Evolutionary conservation across 345 rosid genomes (phyloP), one percentile per base, ranked within the genome.

Genomic region (Eucalyptus regnans): DNA sequence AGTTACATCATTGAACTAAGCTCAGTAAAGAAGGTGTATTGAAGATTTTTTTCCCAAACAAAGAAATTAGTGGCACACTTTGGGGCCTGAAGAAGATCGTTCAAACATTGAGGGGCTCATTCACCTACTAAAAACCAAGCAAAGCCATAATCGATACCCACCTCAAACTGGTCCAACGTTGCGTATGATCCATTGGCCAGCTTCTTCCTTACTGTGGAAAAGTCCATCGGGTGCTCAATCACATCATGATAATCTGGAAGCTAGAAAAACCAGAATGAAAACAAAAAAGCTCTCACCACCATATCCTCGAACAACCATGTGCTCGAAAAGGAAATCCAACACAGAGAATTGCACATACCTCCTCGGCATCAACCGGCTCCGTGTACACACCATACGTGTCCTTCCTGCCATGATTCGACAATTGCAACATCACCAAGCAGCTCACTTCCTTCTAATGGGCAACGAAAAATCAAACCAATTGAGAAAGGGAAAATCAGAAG

Each of bases 341-440:
- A 41, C 15, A 80, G 83, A 43, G 76, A 90, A 88, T 48, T 87
- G 58, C 87, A 87, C 89, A 68, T 86, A 96, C 99, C 99, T 96
- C 99, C 89, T 96, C 98, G 46, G 96, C 96, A 93, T 97, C 98
- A 92, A 96, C 99, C 1, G 98, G 99, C 88, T 97, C 99, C 2
- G 99, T 95, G 92, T 95, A 97, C 25, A 97, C 99, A 50, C 99
- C 99, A 89, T 96, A 97, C 2, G 92, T 94, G 91, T 97, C 99
- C 92, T 96, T 97, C 99, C 99, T 97, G 95, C 94, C 90, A 91
- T 56, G 92, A 88, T 88, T 87, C 50, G 88, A 56, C 87, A 86
- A 89, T 86, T 86, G 68, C 87, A 86, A 94, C 90, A 41, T 86
- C 88, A 88, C 86, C 44, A 43, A n/a, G 29, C 71, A 79, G 51